These are phyloP conservation scores for Raphanus sativus DNA, from an alignment of 345 rosid species.

Conservation along the genomic window DNA sequence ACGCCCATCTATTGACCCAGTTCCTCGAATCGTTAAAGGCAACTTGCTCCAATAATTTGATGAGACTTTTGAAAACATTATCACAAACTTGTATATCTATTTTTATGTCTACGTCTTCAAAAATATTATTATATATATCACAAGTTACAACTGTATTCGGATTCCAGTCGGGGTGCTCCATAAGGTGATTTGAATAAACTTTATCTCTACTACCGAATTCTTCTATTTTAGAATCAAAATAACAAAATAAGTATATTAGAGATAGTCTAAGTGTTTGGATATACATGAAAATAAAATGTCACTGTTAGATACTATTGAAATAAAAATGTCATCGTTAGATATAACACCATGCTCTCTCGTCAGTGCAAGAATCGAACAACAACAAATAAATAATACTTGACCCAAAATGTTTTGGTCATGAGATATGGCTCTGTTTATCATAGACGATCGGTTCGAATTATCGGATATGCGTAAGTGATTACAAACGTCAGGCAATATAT, in stretches of 20 bases:
- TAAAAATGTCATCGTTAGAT: not conserved
- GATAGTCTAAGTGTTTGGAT: no score
- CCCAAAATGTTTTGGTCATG: not conserved
- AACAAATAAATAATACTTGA: not conserved
- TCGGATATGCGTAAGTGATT: no score
- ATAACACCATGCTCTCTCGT: not conserved
- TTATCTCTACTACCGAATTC: no score
- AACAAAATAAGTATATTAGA: no score
- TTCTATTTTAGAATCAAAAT: no score
- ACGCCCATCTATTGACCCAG: constrained; percentile 19
- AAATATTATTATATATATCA: not conserved
- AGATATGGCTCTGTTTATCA: not conserved
- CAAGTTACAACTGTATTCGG: constrained; percentile 8
- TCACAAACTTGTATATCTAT: not conserved
- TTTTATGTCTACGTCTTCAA: not conserved
- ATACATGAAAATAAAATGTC: not conserved
- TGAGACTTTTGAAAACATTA: constrained; percentile 18
- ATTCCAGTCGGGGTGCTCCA: not conserved
- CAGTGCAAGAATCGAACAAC: not conserved
- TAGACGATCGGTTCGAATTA: no score
- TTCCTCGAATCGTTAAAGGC: not conserved
- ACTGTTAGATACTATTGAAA: not conserved
- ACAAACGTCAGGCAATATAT: not conserved
- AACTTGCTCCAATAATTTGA: constrained; percentile 34
- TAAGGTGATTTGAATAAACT: no score